phyloP scores from a whole-genome alignment of 176 grass and related monocot species.

The Cenchrus americanus region DNA sequence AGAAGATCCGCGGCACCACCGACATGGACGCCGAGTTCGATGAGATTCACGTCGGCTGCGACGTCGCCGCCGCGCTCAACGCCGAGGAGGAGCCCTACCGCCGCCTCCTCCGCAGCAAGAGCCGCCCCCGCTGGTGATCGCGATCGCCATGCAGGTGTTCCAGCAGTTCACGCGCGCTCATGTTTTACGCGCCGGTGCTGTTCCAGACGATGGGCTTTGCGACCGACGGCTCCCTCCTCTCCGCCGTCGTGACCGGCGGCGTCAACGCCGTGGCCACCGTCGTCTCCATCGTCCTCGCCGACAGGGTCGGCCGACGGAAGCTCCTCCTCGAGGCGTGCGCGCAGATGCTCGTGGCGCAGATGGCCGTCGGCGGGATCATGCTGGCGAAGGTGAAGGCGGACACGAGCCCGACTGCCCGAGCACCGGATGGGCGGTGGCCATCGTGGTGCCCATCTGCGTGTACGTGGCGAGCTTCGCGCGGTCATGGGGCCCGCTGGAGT shows the following conservation, averaged over 20 bases:
- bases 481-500: conserved; percentile 72
- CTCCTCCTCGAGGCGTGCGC: conserved; percentile 65
- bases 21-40: conserved; percentile 55
- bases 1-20: conserved; percentile 53
- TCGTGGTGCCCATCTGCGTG: conserved; percentile 60
- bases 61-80: conserved; percentile 9
- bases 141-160: conserved; percentile 64
- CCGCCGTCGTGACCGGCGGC: conserved; percentile 54
- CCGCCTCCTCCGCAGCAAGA: conserved; percentile 39
- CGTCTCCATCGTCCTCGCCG: conserved; percentile 54
- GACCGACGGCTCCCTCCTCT: conserved; percentile 52
- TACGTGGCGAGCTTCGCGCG: conserved; percentile 72
- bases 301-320: conserved; percentile 47
- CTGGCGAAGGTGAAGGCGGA: conserved; percentile 15
- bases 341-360: conserved; percentile 65
- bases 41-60: conserved; percentile 53
- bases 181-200: conserved; percentile 78
- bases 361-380: conserved; percentile 49
- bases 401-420: neutral
- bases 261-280: conserved; percentile 65
- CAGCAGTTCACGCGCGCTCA: conserved; percentile 78
- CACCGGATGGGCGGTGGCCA: neutral
- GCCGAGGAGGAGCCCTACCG: conserved; percentile 50
- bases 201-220: conserved; percentile 74
- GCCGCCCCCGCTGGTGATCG: conserved; percentile 75